Base-by-base conservation (phyloP, 176 grass and related monocot genomes). In the Saccharum officinarum region DNA sequence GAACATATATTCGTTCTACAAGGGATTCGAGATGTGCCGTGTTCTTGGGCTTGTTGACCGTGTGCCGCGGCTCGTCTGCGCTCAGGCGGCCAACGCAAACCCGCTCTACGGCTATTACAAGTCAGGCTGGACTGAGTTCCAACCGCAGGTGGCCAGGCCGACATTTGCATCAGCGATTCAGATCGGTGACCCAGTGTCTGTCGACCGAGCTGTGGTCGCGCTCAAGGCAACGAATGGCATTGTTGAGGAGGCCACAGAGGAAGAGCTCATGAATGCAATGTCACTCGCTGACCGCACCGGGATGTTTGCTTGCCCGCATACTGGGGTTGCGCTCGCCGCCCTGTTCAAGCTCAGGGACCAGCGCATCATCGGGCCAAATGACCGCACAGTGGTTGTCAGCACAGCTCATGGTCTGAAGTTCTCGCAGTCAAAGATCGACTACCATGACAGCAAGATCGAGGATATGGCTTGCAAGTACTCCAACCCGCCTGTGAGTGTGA, bases 181-280 rank as follows among this genome's bases (percentile, higher is more conserved):
- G 88, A 98, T 98, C 25, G 96, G 93, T 3, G 96, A 98, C 68
- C 96, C 96, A 0, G 96, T 98, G 2, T 95, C 93, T 1, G 87
- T 98, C 0, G 93, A 96, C 55, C 90, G 97, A 0, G 97, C 97
- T 0, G 93, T 96, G 2, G 91, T 88, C 0, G 97, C 97, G 0
- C 88, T 99, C 8, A 78, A 91, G 52, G 86, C 89, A 0, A 99
- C 97, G 1, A 77, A 92, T 71, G 97, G 97, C 7, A 96, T 99
- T 8, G 97, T 99, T 6, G 88, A 94, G 40, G 97, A 96, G 76
- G 93, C 97, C 17, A 99, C 97, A 0, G 97, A 99, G 67, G 97
- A 94, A 87, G 97, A 96, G 74, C 90, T 99, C 52, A 99, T 99
- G 97, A 87, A 99, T 6, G 92, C 97, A 5, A 99, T 99, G 97